Percentiles rank a stretch among this genome's conserved stretches.
Evolutionary conservation across 2,329 filamentous ascomycete genomes (phyloP).

Genomic region (Ustilaginoidea virens): DNA sequence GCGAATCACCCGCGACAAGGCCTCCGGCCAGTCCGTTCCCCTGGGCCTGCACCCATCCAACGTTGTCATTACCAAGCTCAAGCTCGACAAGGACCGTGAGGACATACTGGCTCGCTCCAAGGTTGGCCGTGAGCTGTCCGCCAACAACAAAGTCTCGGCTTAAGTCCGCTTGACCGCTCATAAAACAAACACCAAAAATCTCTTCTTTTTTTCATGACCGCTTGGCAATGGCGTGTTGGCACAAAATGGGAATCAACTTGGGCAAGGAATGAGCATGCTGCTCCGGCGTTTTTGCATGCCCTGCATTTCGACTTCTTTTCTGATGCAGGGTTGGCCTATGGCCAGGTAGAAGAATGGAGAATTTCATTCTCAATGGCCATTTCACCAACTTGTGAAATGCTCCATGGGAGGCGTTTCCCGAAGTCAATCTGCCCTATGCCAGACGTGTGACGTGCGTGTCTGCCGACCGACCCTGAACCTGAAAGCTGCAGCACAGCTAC

Average conservation of each 20-base stretch:
- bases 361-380: constrained; percentile 53
- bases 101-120: constrained; percentile 75
- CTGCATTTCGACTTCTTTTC: constrained; percentile 13
- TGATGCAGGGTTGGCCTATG: constrained; percentile 15
- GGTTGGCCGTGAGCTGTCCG: constrained; percentile 59
- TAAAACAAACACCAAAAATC: constrained; percentile 7
- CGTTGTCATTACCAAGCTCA: constrained; percentile 96
- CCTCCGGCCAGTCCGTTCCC: constrained; percentile 87
- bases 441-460: constrained; percentile 2
- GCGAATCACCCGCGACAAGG: constrained; percentile 94
- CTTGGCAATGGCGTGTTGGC: constrained; percentile 7
- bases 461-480: too few relatives aligned
- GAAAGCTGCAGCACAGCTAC: neutral
- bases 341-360: constrained; percentile 28
- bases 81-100: constrained; percentile 93
- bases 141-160: constrained; percentile 53
- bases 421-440: constrained; percentile 27
- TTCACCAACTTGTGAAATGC: constrained; percentile 55
- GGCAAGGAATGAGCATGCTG: constrained; percentile 11
- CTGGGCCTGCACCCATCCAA: constrained; percentile 93
- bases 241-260: constrained; percentile 9
- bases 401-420: constrained; percentile 64
- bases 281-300: constrained; percentile 20
- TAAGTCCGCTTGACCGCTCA: constrained; percentile 16
- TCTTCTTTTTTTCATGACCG: constrained; percentile 3